Evolutionary conservation across 2,329 filamentous ascomycete genomes (phyloP).

Genomic region (Colletotrichum filicis): DNA sequence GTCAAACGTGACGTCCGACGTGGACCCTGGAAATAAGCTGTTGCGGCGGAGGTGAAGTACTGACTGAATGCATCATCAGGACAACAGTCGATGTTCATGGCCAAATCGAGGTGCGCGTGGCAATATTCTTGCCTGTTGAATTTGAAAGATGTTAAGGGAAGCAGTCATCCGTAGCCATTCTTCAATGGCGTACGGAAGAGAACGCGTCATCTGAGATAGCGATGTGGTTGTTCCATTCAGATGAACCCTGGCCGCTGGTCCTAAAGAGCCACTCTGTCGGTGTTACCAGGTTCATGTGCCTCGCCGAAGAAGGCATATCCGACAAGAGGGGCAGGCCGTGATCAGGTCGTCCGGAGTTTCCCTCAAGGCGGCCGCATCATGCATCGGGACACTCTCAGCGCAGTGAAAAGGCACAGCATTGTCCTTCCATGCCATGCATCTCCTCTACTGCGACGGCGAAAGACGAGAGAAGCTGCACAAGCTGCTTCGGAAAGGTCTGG

Average conservation of each 20-base stretch:
- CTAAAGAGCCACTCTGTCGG: conserved; percentile 10
- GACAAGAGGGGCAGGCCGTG: neutral
- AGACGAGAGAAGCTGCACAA: neutral
- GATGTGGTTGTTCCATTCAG: neutral
- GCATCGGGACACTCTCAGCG: neutral
- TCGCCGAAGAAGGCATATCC: conserved; percentile 15
- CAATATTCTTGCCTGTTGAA: neutral
- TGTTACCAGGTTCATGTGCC: conserved; percentile 22
- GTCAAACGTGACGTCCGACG: neutral
- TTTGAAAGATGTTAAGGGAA: neutral
- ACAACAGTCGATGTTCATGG: neutral
- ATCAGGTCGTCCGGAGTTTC: conserved; percentile 17
- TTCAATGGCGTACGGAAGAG: neutral
- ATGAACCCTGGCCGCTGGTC: neutral
- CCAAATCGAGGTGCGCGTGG: neutral
- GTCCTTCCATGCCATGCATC: neutral
- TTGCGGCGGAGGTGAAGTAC: neutral
- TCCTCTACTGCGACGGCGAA: neutral
- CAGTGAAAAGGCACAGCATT: neutral
- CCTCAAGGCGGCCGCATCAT: conserved; percentile 8
- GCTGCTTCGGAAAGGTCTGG: neutral
- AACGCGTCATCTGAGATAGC: conserved; percentile 13
- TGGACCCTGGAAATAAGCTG: neutral
- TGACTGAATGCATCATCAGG: neutral
- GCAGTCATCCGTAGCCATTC: neutral